Evolutionary conservation across 2,329 filamentous ascomycete species (phyloP).

Genomic region (Trichothecium sympodiale): DNA sequence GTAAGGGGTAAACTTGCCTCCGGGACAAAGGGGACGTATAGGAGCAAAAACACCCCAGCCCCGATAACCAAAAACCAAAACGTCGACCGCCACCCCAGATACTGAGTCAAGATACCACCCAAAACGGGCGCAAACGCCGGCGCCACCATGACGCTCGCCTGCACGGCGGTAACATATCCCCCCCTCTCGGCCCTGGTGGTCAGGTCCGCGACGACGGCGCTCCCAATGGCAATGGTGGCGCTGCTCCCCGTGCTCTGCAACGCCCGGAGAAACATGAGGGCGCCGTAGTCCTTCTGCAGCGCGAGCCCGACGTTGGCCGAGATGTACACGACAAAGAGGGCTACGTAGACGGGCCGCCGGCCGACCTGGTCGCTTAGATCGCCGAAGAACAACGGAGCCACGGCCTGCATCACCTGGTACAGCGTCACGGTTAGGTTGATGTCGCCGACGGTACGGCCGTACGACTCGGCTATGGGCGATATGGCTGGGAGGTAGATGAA

Average conservation of each 20-base stretch:
- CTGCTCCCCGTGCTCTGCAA: constrained; percentile 41
- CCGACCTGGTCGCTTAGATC: constrained; percentile 36
- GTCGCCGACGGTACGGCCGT: constrained; percentile 18
- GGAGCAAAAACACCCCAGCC: constrained; percentile 21
- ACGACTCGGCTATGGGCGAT: constrained; percentile 25
- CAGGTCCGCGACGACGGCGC: constrained; percentile 45
- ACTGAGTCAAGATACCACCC: constrained; percentile 39
- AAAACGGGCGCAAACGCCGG: constrained; percentile 35
- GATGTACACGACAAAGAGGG: constrained; percentile 34
- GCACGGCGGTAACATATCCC: constrained; percentile 36
- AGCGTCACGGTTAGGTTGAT: constrained; percentile 31
- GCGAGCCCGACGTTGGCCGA: constrained; percentile 33
- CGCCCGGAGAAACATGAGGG: constrained; percentile 35
- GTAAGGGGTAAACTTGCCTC: constrained; percentile 7
- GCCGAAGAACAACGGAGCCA: constrained; percentile 39
- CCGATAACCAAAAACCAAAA: constrained; percentile 46
- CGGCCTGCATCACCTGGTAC: constrained; percentile 39
- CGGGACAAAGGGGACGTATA: constrained; percentile 28
- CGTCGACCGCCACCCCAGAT: constrained; percentile 39
- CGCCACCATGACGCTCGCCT: constrained; percentile 28
- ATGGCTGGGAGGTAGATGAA: not conserved
- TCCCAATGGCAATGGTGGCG: constrained; percentile 40
- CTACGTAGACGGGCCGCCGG: constrained; percentile 34
- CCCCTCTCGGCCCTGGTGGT: constrained; percentile 45
- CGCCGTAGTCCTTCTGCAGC: constrained; percentile 27